A percentile compares a stretch with the other conserved stretches of the same genome.
These are phyloP conservation scores for Alternaria solani DNA, from an alignment of 2,329 filamentous ascomycete species.

Conservation along the genomic window DNA sequence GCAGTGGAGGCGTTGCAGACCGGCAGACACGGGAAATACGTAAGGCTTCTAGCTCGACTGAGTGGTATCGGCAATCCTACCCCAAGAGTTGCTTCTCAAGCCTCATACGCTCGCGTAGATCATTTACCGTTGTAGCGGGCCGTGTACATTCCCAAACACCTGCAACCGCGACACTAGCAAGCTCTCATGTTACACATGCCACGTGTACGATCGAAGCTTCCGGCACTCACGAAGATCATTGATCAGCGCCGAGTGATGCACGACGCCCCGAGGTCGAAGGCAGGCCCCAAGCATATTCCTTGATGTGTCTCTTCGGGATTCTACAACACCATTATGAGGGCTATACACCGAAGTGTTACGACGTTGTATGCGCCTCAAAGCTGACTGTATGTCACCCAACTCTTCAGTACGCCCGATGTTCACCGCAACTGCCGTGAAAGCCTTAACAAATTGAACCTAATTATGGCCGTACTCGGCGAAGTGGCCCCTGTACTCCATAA, in stretches of 20 bases:
- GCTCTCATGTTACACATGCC: slow-evolving; percentile 4
- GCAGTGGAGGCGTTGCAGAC: slow-evolving; percentile 2
- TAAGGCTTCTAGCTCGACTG: not conserved
- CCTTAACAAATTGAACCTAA: not conserved
- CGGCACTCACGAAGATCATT: not conserved
- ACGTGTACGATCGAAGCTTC: slow-evolving; percentile 2
- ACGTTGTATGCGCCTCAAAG: not conserved
- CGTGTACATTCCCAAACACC: not conserved
- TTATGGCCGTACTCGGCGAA: not conserved
- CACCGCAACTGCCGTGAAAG: not conserved
- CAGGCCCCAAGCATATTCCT: not conserved
- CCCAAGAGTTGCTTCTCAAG: slow-evolving; percentile 3
- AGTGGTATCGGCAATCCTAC: slow-evolving; percentile 1
- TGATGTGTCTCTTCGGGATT: not conserved
- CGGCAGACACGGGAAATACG: not conserved
- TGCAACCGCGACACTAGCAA: not conserved
- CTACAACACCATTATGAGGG: not conserved
- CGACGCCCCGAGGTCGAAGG: not conserved
- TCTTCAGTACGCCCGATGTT: not conserved
- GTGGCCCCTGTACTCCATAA: not conserved
- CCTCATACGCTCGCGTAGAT: not conserved
- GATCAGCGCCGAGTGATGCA: not conserved
- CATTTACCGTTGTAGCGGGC: slow-evolving; percentile 5
- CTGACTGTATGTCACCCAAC: not conserved
- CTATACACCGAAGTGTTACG: not conserved